phyloP scores from a whole-genome alignment of 2,329 filamentous ascomycete genomes.

The Cladosporium sp. region DNA sequence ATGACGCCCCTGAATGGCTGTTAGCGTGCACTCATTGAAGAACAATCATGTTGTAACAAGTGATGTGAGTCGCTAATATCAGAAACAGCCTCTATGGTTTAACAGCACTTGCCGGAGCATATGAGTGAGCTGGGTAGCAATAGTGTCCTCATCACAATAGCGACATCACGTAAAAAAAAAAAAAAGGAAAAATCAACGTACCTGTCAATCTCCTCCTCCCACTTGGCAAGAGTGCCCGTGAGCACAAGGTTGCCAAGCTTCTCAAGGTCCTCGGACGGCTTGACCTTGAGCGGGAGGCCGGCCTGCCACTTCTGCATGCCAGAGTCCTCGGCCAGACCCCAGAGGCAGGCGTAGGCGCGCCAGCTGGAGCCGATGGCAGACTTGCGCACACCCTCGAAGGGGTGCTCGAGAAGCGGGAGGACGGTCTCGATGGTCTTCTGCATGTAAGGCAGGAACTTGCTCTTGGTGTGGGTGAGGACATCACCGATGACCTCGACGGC shows the following conservation, averaged over 20 bases:
- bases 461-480: constrained; percentile 80
- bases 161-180: constrained; percentile 4
- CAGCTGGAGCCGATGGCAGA: constrained; percentile 87
- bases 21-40: constrained; percentile 33
- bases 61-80: constrained; percentile 28
- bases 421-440: constrained; percentile 83
- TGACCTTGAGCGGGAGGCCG: constrained; percentile 76
- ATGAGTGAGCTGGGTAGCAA: constrained; percentile 99
- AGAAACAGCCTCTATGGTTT: constrained; percentile 45
- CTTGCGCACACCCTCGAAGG: constrained; percentile 90
- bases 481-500: constrained; percentile 93
- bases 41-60: background rate
- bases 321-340: constrained; percentile 77
- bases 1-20: constrained; percentile 65
- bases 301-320: constrained; percentile 79
- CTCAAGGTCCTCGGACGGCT: constrained; percentile 73
- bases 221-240: constrained; percentile 76
- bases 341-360: constrained; percentile 89
- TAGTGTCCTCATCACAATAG: constrained; percentile 72
- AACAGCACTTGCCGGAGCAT: constrained; percentile 56
- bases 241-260: constrained; percentile 84
- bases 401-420: constrained; percentile 77
- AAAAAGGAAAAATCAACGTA: constrained; percentile 52
- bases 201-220: constrained; percentile 90
- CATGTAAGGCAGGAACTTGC: constrained; percentile 76